Base-by-base conservation (phyloP, 495 filamentous ascomycete species). In the Hypoxylon subgilvum region DNA sequence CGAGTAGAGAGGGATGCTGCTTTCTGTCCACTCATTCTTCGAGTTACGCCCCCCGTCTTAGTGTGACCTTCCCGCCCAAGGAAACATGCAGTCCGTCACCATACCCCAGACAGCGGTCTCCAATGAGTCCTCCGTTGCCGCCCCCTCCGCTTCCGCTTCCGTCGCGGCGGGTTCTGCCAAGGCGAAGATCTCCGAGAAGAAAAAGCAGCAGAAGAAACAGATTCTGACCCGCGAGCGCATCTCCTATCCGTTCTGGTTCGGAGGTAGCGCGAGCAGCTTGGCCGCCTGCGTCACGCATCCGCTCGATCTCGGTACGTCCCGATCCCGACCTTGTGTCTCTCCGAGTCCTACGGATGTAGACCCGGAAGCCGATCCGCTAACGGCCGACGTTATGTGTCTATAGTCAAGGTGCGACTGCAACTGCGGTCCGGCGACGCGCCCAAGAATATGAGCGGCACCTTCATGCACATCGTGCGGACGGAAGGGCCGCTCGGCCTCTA, bases 191-290 rank as follows among this genome's bases (percentile, higher is more conserved):
- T 44, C 51, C 40, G 66, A 57, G 46, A 68, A 57, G 48, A 68
- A 58, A 47, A 68, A 75, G 57, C 52, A 38, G 57, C 52, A 58
- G 47, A 67, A 75, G 57, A 49, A 17, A 53, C 52, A 64, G 27
- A 49, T 61, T 5, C 27, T 69, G 41, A 36, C 52, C 10, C 42
- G 39, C 21, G 62, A 75, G 53, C 59, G 67, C 55, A 76, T 87
- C 32, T 80, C 82, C 56, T 91, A 91, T 71, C 89, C 89, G 22
- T 94, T 96, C 76, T 96, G 92, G 92, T 96, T 97, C 73, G 92
- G 92, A 31, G 92, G 92, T 17, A 93, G 88, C 66, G 90, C 92
- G 14, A 92, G 88, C 60, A 93, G 89, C 71, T 87, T 95, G 76
- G 92, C 92, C 28, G 92, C 92, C 8, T 85, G 84, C 60, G 85